Evolutionary conservation across 495 filamentous ascomycete species (phyloP).

Genomic region (Penicillium turbatum): DNA sequence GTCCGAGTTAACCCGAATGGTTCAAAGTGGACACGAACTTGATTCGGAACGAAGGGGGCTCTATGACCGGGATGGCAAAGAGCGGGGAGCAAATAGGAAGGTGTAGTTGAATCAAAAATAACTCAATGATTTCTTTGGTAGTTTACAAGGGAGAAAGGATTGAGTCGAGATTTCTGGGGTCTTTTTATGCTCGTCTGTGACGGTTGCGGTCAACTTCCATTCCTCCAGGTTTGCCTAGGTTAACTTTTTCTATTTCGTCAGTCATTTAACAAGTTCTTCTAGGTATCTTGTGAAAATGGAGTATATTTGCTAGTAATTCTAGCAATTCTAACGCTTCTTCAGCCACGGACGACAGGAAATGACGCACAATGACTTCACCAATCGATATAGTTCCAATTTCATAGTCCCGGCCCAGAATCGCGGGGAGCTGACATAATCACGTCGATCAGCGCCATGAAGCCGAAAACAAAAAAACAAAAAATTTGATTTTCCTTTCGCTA

Average conservation of each 20-base stretch:
- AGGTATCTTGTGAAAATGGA: too few relatives aligned
- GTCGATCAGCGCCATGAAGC: slow-evolving; percentile 8
- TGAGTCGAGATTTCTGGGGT: background rate
- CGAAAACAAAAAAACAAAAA: background rate
- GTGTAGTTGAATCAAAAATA: slow-evolving; percentile 8
- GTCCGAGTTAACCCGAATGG: slow-evolving; percentile 41
- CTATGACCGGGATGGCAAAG: slow-evolving; percentile 3
- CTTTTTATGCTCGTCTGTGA: slow-evolving; percentile 7
- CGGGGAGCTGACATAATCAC: slow-evolving; percentile 24
- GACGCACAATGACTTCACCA: slow-evolving; percentile 31
- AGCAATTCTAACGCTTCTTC: background rate
- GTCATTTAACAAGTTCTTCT: background rate
- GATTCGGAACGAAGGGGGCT: slow-evolving; percentile 27
- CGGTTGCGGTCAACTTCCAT: background rate
- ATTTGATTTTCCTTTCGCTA: background rate
- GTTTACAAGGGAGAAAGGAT: background rate
- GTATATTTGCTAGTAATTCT: background rate
- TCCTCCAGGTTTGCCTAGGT: background rate
- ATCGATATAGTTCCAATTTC: background rate
- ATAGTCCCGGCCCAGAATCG: slow-evolving; percentile 14
- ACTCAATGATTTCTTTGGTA: slow-evolving; percentile 8
- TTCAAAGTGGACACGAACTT: slow-evolving; percentile 38
- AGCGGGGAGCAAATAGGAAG: slow-evolving; percentile 6
- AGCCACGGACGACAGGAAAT: slow-evolving; percentile 17
- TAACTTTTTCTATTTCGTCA: background rate